phyloP scores from a whole-genome alignment of 164 flowering plant genomes.

The Aristolochia fimbriata region DNA sequence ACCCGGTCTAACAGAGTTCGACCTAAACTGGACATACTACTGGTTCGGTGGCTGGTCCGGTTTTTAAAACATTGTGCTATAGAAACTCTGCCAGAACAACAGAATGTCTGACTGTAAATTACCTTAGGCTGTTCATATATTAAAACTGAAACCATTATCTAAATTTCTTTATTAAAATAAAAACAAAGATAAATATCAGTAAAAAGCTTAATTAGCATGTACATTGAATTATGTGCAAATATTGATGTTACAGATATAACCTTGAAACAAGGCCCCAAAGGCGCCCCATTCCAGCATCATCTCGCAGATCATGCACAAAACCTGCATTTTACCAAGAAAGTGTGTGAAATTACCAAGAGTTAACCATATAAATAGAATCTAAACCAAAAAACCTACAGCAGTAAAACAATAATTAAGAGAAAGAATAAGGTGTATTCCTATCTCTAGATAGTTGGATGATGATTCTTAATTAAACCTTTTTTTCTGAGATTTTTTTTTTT shows the following conservation, averaged over 20 bases:
- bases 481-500: too few relatives aligned
- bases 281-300: constrained; percentile 68
- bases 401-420: background rate
- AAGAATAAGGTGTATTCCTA: background rate
- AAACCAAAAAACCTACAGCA: background rate
- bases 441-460: background rate
- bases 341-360: background rate
- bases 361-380: background rate
- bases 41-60: too few relatives aligned
- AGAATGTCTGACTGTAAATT: background rate
- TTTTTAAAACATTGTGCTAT: too few relatives aligned
- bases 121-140: background rate
- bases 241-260: constrained; percentile 16
- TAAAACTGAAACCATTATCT: background rate
- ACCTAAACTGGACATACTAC: too few relatives aligned
- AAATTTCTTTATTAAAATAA: background rate
- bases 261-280: constrained; percentile 82
- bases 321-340: constrained; percentile 23
- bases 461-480: background rate
- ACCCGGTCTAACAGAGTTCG: too few relatives aligned
- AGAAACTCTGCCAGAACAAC: background rate
- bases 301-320: constrained; percentile 56
- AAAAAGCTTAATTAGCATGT: too few relatives aligned
- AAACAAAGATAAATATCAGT: background rate
- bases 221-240: too few relatives aligned